Percentiles rank a stretch among this genome's conserved stretches.
phyloP scores from a whole-genome alignment of 2,329 filamentous ascomycete genomes.

The Talaromyces verruculosus region DNA sequence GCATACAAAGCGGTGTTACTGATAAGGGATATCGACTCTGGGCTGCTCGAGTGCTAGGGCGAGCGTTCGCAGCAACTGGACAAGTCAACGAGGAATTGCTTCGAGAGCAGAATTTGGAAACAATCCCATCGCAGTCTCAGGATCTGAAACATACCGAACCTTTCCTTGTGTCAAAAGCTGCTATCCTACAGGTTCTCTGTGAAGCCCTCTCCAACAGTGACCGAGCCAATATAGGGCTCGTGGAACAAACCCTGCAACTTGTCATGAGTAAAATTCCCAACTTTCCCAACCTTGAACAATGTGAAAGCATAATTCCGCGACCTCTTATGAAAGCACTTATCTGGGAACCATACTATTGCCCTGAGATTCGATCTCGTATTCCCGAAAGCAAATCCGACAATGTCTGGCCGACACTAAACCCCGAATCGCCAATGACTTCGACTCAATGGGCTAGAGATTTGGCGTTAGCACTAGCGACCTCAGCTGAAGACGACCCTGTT shows the following conservation, averaged over 20 bases:
- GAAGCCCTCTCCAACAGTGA: slow-evolving; percentile 61
- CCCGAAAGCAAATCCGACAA: slow-evolving; percentile 21
- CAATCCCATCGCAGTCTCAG: slow-evolving; percentile 3
- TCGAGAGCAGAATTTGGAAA: slow-evolving; percentile 40
- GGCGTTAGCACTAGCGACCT: slow-evolving; percentile 56
- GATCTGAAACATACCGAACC: slow-evolving; percentile 13
- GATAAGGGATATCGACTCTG: slow-evolving; percentile 74
- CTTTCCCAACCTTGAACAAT: slow-evolving; percentile 35
- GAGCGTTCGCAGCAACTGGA: slow-evolving; percentile 77
- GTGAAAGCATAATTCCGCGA: slow-evolving; percentile 37
- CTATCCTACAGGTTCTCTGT: slow-evolving; percentile 62
- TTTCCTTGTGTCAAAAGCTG: slow-evolving; percentile 56
- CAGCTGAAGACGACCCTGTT: slow-evolving; percentile 63
- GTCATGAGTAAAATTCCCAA: slow-evolving; percentile 40
- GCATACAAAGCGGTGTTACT: slow-evolving; percentile 63
- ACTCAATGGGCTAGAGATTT: slow-evolving; percentile 38
- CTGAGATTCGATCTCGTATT: slow-evolving; percentile 29
- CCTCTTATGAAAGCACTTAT: slow-evolving; percentile 42
- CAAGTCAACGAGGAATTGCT: slow-evolving; percentile 53
- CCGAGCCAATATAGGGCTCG: slow-evolving; percentile 45
- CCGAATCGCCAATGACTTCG: slow-evolving; percentile 27
- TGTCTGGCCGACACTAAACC: slow-evolving; percentile 20
- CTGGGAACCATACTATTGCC: slow-evolving; percentile 46
- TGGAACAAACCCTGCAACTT: slow-evolving; percentile 47
- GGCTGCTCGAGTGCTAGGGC: slow-evolving; percentile 80